Evolutionary conservation across 2,329 filamentous ascomycete species (phyloP).

Genomic region (Venturia effusa): DNA sequence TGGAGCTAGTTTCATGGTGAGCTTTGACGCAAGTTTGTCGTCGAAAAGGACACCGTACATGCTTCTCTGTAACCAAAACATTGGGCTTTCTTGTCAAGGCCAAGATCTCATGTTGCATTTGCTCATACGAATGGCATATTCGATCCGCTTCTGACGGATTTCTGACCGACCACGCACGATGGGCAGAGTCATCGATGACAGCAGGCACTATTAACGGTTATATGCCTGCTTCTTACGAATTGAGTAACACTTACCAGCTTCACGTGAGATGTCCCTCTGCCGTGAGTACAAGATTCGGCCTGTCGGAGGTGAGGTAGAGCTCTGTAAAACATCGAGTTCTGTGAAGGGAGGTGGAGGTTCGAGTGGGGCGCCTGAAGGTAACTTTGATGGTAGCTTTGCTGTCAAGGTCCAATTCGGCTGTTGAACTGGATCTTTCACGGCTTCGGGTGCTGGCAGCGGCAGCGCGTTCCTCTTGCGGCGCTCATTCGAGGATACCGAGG

Average conservation of each 20-base stretch:
- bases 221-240: background rate
- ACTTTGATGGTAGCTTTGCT: conserved; percentile 19
- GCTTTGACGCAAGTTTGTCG: background rate
- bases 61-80: background rate
- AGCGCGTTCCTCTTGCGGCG: conserved; percentile 11
- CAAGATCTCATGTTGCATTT: conserved; percentile 10
- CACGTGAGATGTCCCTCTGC: background rate
- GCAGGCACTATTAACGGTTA: background rate
- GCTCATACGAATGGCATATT: conserved; percentile 12
- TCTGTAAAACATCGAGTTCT: background rate
- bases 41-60: background rate
- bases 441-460: conserved; percentile 12
- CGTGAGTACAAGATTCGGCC: background rate
- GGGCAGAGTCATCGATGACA: background rate
- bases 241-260: background rate
- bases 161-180: conserved; percentile 6
- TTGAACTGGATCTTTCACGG: conserved; percentile 19
- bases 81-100: conserved; percentile 5
- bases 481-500: background rate
- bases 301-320: background rate
- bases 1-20: background rate
- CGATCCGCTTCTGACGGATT: conserved; percentile 5
- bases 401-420: conserved; percentile 23
- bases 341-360: conserved; percentile 13
- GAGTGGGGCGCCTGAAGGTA: conserved; percentile 24